These are phyloP conservation scores for Lipomyces kockii DNA, from an alignment of 805 yeast species.

Conservation along the genomic window DNA sequence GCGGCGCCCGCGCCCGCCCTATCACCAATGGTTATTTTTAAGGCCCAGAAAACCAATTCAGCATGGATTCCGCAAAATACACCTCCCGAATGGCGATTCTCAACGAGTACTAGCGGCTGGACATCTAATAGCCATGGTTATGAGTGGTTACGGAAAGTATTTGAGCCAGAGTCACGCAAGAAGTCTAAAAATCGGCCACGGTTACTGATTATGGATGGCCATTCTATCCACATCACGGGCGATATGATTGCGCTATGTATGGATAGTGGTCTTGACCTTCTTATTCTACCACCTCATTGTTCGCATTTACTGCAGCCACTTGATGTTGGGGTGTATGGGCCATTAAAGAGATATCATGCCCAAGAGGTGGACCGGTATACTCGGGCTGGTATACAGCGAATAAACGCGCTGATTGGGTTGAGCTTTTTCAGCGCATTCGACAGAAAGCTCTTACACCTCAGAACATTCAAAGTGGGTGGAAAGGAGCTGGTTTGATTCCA, in stretches of 20 bases:
- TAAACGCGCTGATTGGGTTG: background rate
- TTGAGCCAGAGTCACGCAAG: conserved; percentile 4
- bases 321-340: conserved; percentile 8
- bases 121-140: background rate
- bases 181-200: background rate
- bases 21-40: conserved; percentile 1
- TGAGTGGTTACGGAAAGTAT: conserved; percentile 7
- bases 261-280: background rate
- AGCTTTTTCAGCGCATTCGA: background rate
- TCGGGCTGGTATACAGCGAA: background rate
- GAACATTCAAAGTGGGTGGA: conserved; percentile 4
- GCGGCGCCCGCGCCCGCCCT: background rate
- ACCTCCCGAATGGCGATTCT: background rate
- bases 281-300: conserved; percentile 2
- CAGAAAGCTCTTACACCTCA: conserved; percentile 1
- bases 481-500: conserved; percentile 6
- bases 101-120: conserved; percentile 8
- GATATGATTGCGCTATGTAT: conserved; percentile 4
- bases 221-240: conserved; percentile 4
- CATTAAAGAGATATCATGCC: conserved; percentile 1
- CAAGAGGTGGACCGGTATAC: background rate
- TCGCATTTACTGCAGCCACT: conserved; percentile 1
- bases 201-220: conserved; percentile 6
- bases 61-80: background rate
- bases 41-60: background rate